A percentile compares a stretch with the other conserved stretches of the same genome.
phyloP scores from a whole-genome alignment of 164 flowering plant species.

The Cinnamomum chago region DNA sequence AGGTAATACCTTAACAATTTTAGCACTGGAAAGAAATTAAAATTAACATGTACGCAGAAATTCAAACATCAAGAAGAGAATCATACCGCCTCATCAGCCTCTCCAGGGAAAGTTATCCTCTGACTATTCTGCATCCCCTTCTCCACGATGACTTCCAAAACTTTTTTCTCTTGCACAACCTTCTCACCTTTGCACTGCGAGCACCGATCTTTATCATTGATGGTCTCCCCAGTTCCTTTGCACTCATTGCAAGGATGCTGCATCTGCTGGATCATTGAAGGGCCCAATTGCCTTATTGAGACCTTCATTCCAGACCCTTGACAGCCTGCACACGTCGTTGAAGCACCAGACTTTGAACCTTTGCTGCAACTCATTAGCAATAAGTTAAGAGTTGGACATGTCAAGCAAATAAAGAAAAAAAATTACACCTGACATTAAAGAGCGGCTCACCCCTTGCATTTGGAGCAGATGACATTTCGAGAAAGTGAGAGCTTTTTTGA shows the following conservation, averaged over 20 bases:
- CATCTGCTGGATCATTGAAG: constrained; percentile 89
- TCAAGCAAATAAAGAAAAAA: not conserved
- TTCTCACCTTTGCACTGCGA: constrained; percentile 85
- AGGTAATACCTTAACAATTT: not conserved
- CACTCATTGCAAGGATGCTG: constrained; percentile 88
- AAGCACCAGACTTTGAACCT: constrained; percentile 84
- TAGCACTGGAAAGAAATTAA: not conserved
- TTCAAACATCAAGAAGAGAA: not conserved
- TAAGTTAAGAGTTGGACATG: not conserved
- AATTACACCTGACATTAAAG: not conserved
- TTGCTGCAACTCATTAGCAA: constrained; percentile 37
- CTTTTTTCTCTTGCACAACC: constrained; percentile 84
- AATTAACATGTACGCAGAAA: not conserved
- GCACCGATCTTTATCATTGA: constrained; percentile 76
- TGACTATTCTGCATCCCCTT: constrained; percentile 92
- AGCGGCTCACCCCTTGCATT: constrained; percentile 65
- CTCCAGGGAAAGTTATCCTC: constrained; percentile 81
- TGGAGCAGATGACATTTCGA: constrained; percentile 71
- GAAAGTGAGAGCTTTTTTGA: constrained; percentile 75
- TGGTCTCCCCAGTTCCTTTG: constrained; percentile 80
- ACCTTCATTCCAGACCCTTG: constrained; percentile 88
- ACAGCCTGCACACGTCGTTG: constrained; percentile 66
- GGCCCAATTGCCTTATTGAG: constrained; percentile 76
- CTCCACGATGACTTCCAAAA: constrained; percentile 76
- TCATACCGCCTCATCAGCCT: constrained; percentile 88